Base-by-base conservation (phyloP, 2,329 filamentous ascomycete species). In the Cercospora nicotianae region DNA sequence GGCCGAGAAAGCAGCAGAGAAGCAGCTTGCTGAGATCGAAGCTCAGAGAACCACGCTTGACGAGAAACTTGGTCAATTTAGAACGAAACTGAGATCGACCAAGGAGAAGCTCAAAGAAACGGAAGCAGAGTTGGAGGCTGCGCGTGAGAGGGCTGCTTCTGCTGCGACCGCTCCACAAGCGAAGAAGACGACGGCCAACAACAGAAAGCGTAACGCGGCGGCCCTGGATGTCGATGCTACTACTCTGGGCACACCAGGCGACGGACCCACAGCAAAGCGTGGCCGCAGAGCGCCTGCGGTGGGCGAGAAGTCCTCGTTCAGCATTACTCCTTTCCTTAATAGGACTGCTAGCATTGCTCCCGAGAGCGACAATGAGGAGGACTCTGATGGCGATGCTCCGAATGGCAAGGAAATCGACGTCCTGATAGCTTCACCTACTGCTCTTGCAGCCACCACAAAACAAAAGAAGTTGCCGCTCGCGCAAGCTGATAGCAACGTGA, bases 291-390 rank as follows among this genome's bases (percentile, higher is more conserved):
- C 77, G 12, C 86, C 88, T 20, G 85, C 87, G 1, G 83, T 91
- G 5, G 93, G 91, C 31, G 92, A 96, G 76, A 97, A 97, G 79
- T 97, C 94, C 0, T 89, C 87, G 2, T 97, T 98, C 79, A 97
- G 93, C 3, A 93, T 97, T 71, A 98, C 94, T 0, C 94, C 94
- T 0, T 97, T 96, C 82, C 84, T 98, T 69, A 96, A 94, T 79
- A 88, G 90, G 61, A 90, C 87, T 28, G 88, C 85, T 69, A 89
- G 83, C 70, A 81, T 90, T 13, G 80, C 81, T n/a, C 80, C 82
- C 6, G 71, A 69, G n/a, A 70, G 67, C 45, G 78, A 80, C 31
- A 82, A 79, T 18, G 76, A 75, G 31, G 73, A 77, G n/a, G 78
- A 69, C 26, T 64, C 62, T 59, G 59, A 66, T 9, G 69, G 67